Evolutionary conservation across 768 basidiomycete species (phyloP).

Genomic region (Coprinellus micaceus): DNA sequence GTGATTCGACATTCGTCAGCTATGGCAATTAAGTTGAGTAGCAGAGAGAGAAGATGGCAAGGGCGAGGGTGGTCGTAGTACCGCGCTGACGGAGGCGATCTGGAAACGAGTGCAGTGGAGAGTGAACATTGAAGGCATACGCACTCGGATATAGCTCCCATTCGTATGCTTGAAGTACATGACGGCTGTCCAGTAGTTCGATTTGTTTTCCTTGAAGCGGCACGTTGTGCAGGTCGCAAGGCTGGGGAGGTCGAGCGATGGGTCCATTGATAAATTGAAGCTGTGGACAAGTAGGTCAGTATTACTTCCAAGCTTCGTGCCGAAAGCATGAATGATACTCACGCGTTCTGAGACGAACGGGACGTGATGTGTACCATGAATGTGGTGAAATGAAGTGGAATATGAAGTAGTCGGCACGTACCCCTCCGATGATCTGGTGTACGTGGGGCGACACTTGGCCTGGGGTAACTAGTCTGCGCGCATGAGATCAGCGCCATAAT

Average conservation of each 20-base stretch:
- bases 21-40: background rate
- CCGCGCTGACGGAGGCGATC: no score
- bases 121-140: background rate
- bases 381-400: background rate
- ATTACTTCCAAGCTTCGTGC: background rate
- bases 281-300: background rate
- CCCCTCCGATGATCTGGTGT: conserved; percentile 11
- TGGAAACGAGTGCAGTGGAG: no score
- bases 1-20: background rate
- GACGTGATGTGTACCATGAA: background rate
- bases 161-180: conserved; percentile 7
- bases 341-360: conserved; percentile 2
- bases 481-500: background rate
- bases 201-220: conserved; percentile 2
- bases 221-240: conserved; percentile 1
- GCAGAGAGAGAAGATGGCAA: no score
- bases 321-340: background rate
- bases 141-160: background rate
- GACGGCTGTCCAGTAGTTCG: conserved; percentile 3
- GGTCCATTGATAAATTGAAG: conserved; percentile 1
- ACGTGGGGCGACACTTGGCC: conserved; percentile 6
- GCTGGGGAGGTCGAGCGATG: background rate
- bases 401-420: background rate
- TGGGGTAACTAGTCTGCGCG: conserved; percentile 1
- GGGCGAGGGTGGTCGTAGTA: no score